phyloP scores from a whole-genome alignment of 176 grass and related monocot genomes.

The Aegilops umbellulata region DNA sequence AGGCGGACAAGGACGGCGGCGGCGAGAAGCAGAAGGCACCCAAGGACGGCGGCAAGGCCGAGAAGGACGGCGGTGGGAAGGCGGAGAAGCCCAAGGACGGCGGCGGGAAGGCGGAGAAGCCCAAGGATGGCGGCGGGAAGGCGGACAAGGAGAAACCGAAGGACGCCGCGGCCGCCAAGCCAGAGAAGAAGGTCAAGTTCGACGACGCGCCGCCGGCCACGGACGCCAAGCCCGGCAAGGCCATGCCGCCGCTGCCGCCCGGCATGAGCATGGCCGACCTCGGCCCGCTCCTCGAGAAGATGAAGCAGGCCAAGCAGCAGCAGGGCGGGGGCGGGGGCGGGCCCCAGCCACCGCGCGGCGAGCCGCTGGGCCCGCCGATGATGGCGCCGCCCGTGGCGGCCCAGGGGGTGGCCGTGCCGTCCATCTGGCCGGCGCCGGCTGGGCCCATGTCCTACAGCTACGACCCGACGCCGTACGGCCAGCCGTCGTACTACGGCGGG shows the following conservation, averaged over 20 bases:
- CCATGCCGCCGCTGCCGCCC: neutral
- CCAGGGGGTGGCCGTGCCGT: conserved; percentile 47
- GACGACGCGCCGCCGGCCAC: neutral
- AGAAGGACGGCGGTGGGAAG: neutral
- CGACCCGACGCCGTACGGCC: conserved; percentile 24
- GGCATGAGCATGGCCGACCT: conserved; percentile 37
- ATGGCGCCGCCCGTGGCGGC: neutral
- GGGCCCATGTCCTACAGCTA: conserved; percentile 41
- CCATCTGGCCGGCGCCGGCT: conserved; percentile 50
- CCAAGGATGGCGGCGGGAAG: neutral
- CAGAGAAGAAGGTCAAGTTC: conserved; percentile 21
- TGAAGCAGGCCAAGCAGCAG: conserved; percentile 23
- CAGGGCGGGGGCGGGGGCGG: neutral
- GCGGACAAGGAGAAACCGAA: conserved; percentile 16
- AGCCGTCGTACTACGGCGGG: conserved; percentile 1
- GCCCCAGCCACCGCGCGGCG: conserved; percentile 21
- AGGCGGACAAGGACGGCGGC: conserved; percentile 25
- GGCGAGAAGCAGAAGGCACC: conserved; percentile 19
- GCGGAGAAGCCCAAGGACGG: conserved; percentile 18
- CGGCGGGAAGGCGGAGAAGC: conserved; percentile 21
- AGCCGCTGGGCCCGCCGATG: conserved; percentile 13
- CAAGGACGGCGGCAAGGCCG: conserved; percentile 16
- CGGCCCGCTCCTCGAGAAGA: conserved; percentile 47
- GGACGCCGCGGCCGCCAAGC: conserved; percentile 17
- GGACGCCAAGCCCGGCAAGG: conserved; percentile 19